Base-by-base conservation (phyloP, 441 rosid genomes). In the Pelargonium citronellum region DNA sequence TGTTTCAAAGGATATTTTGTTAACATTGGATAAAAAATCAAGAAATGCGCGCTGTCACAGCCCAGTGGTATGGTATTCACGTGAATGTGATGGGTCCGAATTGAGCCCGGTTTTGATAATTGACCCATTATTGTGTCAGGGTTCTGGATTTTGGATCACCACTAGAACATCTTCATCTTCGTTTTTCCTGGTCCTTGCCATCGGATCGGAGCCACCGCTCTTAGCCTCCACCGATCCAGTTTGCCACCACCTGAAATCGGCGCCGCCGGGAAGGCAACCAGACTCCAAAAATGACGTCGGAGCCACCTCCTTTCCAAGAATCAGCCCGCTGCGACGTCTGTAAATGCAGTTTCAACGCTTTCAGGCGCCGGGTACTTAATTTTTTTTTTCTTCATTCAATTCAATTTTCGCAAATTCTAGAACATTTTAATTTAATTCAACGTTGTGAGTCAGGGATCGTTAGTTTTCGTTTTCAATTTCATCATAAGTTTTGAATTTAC, bases 311-410 rank as follows among this genome's bases (percentile, higher is more conserved):
- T 67, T 87, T 86, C 79, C 86, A 87, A 68, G 90, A 88, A 82
- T 80, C 96, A 43, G 73, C 86, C 55, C 90, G 89, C 69, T 87
- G 96, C 75, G 90, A 90, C 72, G 89, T 88, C 78, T 90, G 93
- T 70, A 87, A 87, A 77, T 88, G 96, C 83, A 88, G 90, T 79
- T 90, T 88, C 84, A 85, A 81, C 83, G 76, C 90, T 72, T 87
- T 90, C 89, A 76, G 90, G 68, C 83, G 93, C 65, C 87, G 90
- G 74, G 91, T 90, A 81, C 64, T 22, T 60, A 3, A 34, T 13
- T 34, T 12, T 11, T 19, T 15, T 20, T 5, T 7, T 71, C 81
- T 77, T 66, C 81, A 11, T 57, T 47, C 7, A 1, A 37, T 62
- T 22, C 69, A 63, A 51, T 64, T 68, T 62, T 24, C 1, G 37